Base-by-base conservation (phyloP, 441 rosid species). In the Macaranga tanarius region DNA sequence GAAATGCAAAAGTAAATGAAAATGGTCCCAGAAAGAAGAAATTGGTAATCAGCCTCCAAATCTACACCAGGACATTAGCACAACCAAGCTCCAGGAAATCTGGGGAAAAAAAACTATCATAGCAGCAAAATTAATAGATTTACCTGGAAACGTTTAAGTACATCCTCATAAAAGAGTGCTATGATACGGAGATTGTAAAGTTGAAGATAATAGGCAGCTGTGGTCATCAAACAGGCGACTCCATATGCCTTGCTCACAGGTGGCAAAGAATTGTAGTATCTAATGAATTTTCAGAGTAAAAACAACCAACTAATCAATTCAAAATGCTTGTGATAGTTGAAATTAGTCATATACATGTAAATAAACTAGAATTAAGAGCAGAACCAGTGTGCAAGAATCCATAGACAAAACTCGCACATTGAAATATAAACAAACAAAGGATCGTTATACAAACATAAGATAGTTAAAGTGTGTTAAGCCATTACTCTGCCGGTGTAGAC, bases 221-320 rank as follows among this genome's bases (percentile, higher is more conserved):
- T 86, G 44, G 91, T 78, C 86, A 89, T 79, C 48, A 87, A 80
- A 83, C 91, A 89, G 16, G 79, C 79, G 66, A 89, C 87, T 52
- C 91, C 91, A 84, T 82, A 86, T 57, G 75, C 47, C 84, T 89
- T 89, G 87, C 90, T 87, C 77, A 89, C 90, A 0, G 93, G 93
- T 0, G 91, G 93, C 58, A 89, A 70, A 10, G 93, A 89, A 13
- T 61, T 72, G 67, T 87, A 89, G 72, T 79, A 89, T 68, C 93
- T 89, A 74, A 47, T 17, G 34, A 47, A 74, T 10, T 52, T 59
- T 34, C 38, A 34, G 38, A 34, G 38, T 4, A 5, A 34, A 34
- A 34, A 34, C 38, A 34, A 34, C 6, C 7, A 34, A 31, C 38
- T 31, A 31, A 31, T 31, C 38, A 31, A 31, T 31, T 31, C 38